These are phyloP conservation scores for Peniophora sp. DNA, from an alignment of 1,284 basidiomycete species.

Conservation along the genomic window DNA sequence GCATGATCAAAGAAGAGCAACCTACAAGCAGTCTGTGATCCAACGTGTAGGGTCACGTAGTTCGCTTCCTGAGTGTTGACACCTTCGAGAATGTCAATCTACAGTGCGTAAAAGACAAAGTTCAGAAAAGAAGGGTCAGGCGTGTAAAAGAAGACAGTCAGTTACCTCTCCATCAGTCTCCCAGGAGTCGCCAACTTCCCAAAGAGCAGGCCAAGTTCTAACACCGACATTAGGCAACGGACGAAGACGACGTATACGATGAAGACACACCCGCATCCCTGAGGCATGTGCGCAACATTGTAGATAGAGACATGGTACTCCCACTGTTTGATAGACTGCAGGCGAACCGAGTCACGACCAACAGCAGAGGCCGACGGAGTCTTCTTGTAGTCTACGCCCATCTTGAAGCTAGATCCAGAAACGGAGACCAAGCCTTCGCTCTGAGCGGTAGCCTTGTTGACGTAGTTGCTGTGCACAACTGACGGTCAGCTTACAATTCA, in stretches of 20 bases:
- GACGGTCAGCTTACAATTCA: not conserved
- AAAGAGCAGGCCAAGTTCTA: slow-evolving; percentile 30
- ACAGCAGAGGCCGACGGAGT: slow-evolving; percentile 34
- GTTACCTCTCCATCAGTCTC: not conserved
- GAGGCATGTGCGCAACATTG: slow-evolving; percentile 47
- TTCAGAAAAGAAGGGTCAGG: too few species aligned
- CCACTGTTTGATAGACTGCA: slow-evolving; percentile 44
- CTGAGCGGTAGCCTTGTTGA: slow-evolving; percentile 19
- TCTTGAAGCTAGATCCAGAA: slow-evolving; percentile 17
- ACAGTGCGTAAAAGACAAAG: too few species aligned
- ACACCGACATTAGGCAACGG: too few species aligned
- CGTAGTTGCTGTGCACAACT: slow-evolving; percentile 22
- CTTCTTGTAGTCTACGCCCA: slow-evolving; percentile 46
- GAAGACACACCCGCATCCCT: slow-evolving; percentile 39
- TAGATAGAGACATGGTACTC: slow-evolving; percentile 52
- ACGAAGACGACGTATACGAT: too few species aligned
- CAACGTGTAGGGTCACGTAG: too few species aligned
- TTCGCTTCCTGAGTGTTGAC: too few species aligned
- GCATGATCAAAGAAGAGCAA: too few species aligned
- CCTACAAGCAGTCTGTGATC: too few species aligned
- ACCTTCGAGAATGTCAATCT: too few species aligned
- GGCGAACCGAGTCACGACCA: slow-evolving; percentile 53
- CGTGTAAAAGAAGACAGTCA: too few species aligned
- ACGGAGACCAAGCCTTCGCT: slow-evolving; percentile 22
- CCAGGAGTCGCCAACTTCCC: slow-evolving; percentile 22